These are phyloP conservation scores for Pichia sp. DNA, from an alignment of 1,139 yeast genomes.

Conservation along the genomic window DNA sequence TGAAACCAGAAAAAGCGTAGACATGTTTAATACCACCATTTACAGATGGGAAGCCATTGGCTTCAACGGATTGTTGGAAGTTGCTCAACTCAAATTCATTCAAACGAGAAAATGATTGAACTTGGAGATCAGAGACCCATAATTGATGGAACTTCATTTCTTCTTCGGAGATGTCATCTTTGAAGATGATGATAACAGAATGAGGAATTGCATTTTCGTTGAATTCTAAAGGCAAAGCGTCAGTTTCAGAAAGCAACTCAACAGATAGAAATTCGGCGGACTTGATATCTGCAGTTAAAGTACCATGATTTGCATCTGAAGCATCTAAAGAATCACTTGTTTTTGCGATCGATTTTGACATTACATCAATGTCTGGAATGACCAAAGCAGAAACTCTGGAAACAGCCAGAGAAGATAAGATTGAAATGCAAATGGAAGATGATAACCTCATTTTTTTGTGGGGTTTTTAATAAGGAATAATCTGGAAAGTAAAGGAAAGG, in stretches of 20 bases:
- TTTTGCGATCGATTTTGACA: constrained; percentile 35
- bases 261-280: constrained; percentile 3
- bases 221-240: constrained; percentile 35
- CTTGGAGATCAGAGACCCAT: constrained; percentile 48
- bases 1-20: constrained; percentile 45
- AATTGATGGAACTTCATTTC: constrained; percentile 55
- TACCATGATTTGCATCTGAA: constrained; percentile 1
- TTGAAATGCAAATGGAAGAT: constrained; percentile 42
- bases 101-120: constrained; percentile 31
- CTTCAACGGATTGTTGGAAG: constrained; percentile 32
- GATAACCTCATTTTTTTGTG: constrained; percentile 36
- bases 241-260: constrained; percentile 23
- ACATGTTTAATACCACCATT: constrained; percentile 59
- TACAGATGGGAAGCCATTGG: constrained; percentile 22
- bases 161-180: constrained; percentile 46
- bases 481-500: no score
- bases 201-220: constrained; percentile 53
- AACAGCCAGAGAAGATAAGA: constrained; percentile 41
- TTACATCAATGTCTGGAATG: constrained; percentile 46
- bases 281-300: constrained; percentile 6
- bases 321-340: constrained; percentile 5
- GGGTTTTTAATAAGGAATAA: no score
- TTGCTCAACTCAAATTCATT: constrained; percentile 12
- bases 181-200: constrained; percentile 73
- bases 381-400: constrained; percentile 59